Base-by-base conservation (phyloP, 257 asterid species). In the Plantago major region DNA sequence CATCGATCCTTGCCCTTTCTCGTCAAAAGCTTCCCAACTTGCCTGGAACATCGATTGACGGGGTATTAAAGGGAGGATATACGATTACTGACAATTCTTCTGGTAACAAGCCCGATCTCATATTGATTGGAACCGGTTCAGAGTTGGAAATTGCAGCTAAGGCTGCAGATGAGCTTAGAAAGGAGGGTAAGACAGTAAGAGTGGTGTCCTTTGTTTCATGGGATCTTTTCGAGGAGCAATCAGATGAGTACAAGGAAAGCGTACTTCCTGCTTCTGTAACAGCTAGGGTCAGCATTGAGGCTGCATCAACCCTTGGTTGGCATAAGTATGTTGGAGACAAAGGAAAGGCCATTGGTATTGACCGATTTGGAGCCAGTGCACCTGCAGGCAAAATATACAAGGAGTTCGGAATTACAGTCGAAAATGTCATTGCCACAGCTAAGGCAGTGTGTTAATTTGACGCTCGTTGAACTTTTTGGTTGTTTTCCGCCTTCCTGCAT, bases 221-320 rank as follows among this genome's bases (percentile, higher is more conserved):
- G 96, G 95, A 84, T 80, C 94, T 87, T 42, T 89, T 76, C 16
- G 85, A 76, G 11, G 90, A 78, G 14, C 97, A 90, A 63, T 72
- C 92, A 3, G 83, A 81, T 11, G 85, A 79, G 16, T 90, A 90
- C 74, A 87, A 81, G 80, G 97, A 90, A 67, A 84, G 86, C 14
- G 88, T 83, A 14, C 70, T 86, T 46, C 95, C 91, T 9, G 63
- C 62, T 15, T 71, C 77, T 11, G 88, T 86, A 38, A 81, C 88
- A 4, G 84, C 90, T 62, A 74, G 95, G 67, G 90, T 86, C 19
- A 87, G 96, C 73, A 77, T 90, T 47, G 97, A 90, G 74, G 97
- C 96, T 17, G 97, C 82, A 16, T 28, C 95, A 6, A 82, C 95
- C 38, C 81, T 90, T 9, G 95, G 97, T 10, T 87, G 95, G 97